A percentile compares a stretch with the other conserved stretches of the same genome.
Evolutionary conservation across 305 asterid genomes (phyloP).

Genomic region (Fraxinus baroniana): DNA sequence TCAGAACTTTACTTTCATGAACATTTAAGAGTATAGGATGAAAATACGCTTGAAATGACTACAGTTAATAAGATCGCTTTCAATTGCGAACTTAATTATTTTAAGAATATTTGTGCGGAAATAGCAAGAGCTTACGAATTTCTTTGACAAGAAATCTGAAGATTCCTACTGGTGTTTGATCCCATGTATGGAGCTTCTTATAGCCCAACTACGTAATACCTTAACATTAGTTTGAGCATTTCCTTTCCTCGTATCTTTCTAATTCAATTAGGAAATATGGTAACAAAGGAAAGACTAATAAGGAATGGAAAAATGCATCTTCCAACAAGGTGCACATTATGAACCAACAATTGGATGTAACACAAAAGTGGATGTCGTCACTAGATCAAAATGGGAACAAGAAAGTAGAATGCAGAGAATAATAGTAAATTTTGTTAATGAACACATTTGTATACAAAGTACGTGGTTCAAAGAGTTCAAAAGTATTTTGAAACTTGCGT

Average conservation of each 20-base stretch:
- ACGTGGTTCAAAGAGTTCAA: not conserved
- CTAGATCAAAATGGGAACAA: not conserved
- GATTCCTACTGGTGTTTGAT: not conserved
- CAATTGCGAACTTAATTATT: not conserved
- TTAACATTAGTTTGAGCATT: not conserved
- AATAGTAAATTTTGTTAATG: not conserved
- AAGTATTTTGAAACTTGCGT: not conserved
- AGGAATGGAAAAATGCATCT: not conserved
- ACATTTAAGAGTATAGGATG: not conserved
- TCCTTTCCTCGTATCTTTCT: not conserved
- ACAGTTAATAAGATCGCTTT: no score
- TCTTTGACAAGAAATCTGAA: not conserved
- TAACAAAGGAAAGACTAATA: no score
- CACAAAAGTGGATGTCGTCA: no score
- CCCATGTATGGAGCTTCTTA: not conserved
- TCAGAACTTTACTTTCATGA: not conserved
- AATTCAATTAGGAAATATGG: not conserved
- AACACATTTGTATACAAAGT: not conserved
- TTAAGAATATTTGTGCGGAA: not conserved
- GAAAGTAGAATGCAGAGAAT: not conserved
- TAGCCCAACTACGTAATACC: not conserved
- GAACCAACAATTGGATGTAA: not conserved
- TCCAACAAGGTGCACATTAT: not conserved
- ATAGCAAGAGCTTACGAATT: not conserved
- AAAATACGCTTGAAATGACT: not conserved